These are phyloP conservation scores for Triticum dicoccoides DNA, from an alignment of 176 grass and related monocot genomes.

Conservation along the genomic window DNA sequence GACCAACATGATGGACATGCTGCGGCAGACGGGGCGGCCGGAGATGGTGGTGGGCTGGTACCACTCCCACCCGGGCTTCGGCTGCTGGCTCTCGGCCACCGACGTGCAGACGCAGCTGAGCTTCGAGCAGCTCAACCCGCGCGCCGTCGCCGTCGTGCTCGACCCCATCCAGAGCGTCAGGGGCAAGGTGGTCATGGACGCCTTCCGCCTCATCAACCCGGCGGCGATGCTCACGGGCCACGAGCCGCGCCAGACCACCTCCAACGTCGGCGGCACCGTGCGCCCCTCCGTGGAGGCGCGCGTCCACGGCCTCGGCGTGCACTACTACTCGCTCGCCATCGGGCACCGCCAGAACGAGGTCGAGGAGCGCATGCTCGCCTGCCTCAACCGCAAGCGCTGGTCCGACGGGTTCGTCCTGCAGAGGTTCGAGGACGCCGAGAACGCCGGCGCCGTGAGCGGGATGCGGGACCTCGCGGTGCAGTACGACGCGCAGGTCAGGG, in stretches of 20 bases:
- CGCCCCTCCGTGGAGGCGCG: conserved; percentile 52
- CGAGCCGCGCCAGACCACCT: conserved; percentile 66
- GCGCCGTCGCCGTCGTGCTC: conserved; percentile 67
- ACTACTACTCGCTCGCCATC: conserved; percentile 20
- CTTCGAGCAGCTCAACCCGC: conserved; percentile 67
- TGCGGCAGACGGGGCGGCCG: conserved; percentile 83
- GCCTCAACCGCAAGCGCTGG: neutral
- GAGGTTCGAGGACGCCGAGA: neutral
- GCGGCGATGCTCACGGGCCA: conserved; percentile 49
- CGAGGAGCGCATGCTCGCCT: conserved; percentile 1
- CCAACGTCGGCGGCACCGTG: conserved; percentile 58
- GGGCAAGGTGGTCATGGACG: conserved; percentile 62
- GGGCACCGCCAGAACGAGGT: neutral
- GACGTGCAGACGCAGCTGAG: conserved; percentile 70
- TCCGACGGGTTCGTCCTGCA: neutral
- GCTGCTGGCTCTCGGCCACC: conserved; percentile 72
- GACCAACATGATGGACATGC: conserved; percentile 98
- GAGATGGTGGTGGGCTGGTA: conserved; percentile 4
- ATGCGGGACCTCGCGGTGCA: conserved; percentile 50
- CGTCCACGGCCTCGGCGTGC: neutral
- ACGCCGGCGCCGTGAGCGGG: neutral
- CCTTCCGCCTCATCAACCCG: conserved; percentile 32
- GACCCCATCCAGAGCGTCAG: conserved; percentile 79
- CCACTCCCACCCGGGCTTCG: conserved; percentile 37
- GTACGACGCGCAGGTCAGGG: conserved; percentile 58